phyloP scores from a whole-genome alignment of 345 rosid genomes.

The Eucalyptus regnans region DNA sequence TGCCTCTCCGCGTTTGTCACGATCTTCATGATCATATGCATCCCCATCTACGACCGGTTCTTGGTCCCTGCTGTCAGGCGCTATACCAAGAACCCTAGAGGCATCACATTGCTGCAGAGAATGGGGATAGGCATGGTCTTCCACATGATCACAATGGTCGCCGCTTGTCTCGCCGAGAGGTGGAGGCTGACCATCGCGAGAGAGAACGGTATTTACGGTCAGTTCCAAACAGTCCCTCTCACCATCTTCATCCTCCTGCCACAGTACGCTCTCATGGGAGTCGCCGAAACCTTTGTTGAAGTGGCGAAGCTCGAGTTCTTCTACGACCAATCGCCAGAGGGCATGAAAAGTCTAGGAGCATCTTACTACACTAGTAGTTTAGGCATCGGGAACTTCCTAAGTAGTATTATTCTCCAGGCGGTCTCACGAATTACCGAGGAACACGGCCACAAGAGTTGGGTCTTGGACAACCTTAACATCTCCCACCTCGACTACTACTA shows the following conservation, averaged over 20 bases:
- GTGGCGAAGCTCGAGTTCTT: conserved; percentile 79
- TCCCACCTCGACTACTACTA: conserved; percentile 66
- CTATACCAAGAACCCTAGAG: conserved; percentile 60
- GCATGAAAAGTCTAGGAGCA: conserved; percentile 78
- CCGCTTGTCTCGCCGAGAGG: conserved; percentile 43
- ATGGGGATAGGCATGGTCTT: conserved; percentile 55
- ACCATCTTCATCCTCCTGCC: conserved; percentile 54
- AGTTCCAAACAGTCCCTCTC: conserved; percentile 32
- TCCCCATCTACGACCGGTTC: conserved; percentile 39
- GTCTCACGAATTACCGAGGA: conserved; percentile 36
- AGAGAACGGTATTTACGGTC: conserved; percentile 5
- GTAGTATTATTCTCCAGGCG: conserved; percentile 44
- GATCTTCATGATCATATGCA: conserved; percentile 44
- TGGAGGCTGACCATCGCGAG: conserved; percentile 39
- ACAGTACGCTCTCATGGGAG: conserved; percentile 59
- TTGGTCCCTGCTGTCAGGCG: conserved; percentile 28
- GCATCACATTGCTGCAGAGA: conserved; percentile 66
- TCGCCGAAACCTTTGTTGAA: conserved; percentile 59
- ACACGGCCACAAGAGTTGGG: conserved; percentile 47
- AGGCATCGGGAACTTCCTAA: conserved; percentile 54
- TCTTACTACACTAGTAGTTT: conserved; percentile 49
- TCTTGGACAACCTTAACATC: conserved; percentile 52
- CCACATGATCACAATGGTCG: conserved; percentile 37
- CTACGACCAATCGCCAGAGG: conserved; percentile 80
- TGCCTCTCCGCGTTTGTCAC: conserved; percentile 55